phyloP scores from a whole-genome alignment of 2,329 filamentous ascomycete species.

The Xylariaceae sp. region DNA sequence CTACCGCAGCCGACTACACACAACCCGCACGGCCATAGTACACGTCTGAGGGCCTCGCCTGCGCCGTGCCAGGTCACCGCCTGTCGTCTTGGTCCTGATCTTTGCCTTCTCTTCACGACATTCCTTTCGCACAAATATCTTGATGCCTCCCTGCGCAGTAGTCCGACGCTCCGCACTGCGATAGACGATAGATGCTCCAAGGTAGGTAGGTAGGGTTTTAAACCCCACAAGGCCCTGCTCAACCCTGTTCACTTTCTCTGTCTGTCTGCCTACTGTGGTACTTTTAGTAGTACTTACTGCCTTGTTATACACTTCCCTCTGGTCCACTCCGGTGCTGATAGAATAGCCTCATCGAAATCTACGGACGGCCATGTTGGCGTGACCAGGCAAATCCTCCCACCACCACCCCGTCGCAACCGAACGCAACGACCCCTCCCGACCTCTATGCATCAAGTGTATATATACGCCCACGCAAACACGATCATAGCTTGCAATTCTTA shows the following conservation, averaged over 20 bases:
- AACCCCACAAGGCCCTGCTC: conserved; percentile 15
- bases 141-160: conserved; percentile 6
- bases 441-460: conserved; percentile 17
- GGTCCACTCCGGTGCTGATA: conserved; percentile 10
- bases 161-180: conserved; percentile 5
- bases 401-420: conserved; percentile 14
- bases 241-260: conserved; percentile 13
- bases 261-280: conserved; percentile 14
- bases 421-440: not conserved
- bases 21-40: conserved; percentile 20
- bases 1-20: not conserved
- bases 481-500: conserved; percentile 7
- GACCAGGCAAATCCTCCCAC: no score
- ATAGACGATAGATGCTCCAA: conserved; percentile 21
- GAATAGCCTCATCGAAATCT: conserved; percentile 7
- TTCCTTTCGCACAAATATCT: conserved; percentile 14
- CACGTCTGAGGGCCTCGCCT: conserved; percentile 16
- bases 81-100: not conserved
- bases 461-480: conserved; percentile 13
- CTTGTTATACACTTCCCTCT: not conserved
- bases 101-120: conserved; percentile 2
- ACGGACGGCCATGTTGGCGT: conserved; percentile 5
- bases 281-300: conserved; percentile 1
- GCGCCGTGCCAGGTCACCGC: conserved; percentile 2
- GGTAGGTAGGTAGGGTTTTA: conserved; percentile 17